Evolutionary conservation across 31 red algal genomes (phyloP).

Genomic region (Asparagopsis taxiformis): DNA sequence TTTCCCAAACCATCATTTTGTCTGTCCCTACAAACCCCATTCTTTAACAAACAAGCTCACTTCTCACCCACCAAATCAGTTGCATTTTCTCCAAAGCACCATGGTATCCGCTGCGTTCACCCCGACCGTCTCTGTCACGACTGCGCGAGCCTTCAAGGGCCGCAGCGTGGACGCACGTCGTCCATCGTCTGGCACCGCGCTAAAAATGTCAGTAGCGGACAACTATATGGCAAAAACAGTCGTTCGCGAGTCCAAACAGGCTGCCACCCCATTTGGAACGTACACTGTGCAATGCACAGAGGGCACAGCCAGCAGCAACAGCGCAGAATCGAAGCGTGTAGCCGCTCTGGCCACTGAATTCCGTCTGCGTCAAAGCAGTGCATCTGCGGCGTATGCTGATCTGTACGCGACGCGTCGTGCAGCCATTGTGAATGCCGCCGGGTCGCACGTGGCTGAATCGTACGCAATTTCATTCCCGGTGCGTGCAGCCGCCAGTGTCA

Average conservation of each 20-base stretch:
- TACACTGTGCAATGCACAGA: conserved; percentile 78
- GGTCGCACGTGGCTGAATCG: conserved; percentile 45
- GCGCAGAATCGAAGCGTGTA: conserved; percentile 36
- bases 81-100: no score
- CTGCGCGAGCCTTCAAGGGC: no score
- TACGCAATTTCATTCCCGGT: conserved; percentile 32
- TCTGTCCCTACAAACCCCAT: no score
- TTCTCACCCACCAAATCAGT: no score
- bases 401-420: conserved; percentile 53
- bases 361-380: conserved; percentile 25
- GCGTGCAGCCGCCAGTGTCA: conserved; percentile 33
- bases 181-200: no score
- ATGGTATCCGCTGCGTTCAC: no score
- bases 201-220: conserved; percentile 30
- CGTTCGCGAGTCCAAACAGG: conserved; percentile 23
- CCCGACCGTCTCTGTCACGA: no score
- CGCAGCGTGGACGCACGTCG: no score
- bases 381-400: conserved; percentile 17
- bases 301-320: conserved; percentile 35
- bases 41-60: no score
- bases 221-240: conserved; percentile 20
- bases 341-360: conserved; percentile 35
- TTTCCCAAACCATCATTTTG: no score
- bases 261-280: conserved; percentile 19
- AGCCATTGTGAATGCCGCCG: conserved; percentile 39